phyloP scores from a whole-genome alignment of 1,284 basidiomycete genomes.

The Irpex sp. region DNA sequence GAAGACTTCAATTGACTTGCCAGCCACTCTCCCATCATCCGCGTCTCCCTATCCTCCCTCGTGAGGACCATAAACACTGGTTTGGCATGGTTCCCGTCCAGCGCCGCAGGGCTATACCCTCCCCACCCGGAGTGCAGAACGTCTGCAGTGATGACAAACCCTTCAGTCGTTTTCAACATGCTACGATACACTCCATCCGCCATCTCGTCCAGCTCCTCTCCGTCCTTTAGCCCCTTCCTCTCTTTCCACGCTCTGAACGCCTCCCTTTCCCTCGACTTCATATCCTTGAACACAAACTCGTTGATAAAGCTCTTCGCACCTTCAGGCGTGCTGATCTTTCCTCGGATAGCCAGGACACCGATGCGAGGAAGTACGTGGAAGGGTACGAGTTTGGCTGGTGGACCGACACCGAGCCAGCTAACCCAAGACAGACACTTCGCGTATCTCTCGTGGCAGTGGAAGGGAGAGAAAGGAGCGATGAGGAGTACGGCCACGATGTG shows the following conservation, averaged over 20 bases:
- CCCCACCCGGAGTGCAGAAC: conserved; percentile 54
- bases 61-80: conserved; percentile 43
- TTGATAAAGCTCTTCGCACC: conserved; percentile 39
- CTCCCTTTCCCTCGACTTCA: conserved; percentile 39
- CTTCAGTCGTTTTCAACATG: conserved; percentile 48
- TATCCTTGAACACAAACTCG: conserved; percentile 33
- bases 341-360: conserved; percentile 28
- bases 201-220: conserved; percentile 38
- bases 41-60: conserved; percentile 34
- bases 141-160: conserved; percentile 41
- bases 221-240: conserved; percentile 35
- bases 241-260: conserved; percentile 39
- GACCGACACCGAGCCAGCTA: conserved; percentile 44
- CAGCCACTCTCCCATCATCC: conserved; percentile 45
- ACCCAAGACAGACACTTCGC: conserved; percentile 38
- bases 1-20: conserved; percentile 37
- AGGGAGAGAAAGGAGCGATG: conserved; percentile 42
- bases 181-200: conserved; percentile 42
- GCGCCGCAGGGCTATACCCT: conserved; percentile 35
- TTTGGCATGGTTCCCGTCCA: conserved; percentile 42
- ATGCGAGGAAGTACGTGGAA: conserved; percentile 34
- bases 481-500: conserved; percentile 45
- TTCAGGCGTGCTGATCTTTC: conserved; percentile 35
- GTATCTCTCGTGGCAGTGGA: conserved; percentile 43
- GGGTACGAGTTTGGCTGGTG: conserved; percentile 38